Base-by-base conservation (phyloP, 768 basidiomycete species). In the Phlebiopsis gigantea region DNA sequence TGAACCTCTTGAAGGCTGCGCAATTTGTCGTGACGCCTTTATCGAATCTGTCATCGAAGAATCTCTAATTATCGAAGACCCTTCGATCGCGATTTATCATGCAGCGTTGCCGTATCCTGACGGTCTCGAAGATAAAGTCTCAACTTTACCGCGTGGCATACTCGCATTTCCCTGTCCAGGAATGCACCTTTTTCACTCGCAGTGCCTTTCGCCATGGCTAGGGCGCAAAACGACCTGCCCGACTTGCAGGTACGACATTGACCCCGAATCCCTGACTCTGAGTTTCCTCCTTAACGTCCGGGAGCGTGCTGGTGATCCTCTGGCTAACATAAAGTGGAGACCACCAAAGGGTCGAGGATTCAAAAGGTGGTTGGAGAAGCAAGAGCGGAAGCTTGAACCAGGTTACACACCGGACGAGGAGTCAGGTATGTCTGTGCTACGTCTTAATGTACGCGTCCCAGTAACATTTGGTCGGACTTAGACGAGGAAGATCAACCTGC, bases 131-230 rank as follows among this genome's bases (percentile, higher is more conserved):
- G 47, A 24, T 5, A n/a, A 17, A n/a, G 29, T 3, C 24, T 45
- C 24, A 25, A 9, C 26, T 46, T 7, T 12, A 42, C 1, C 45
- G 39, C 2, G 34, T 41, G 41, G 70, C 67, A 80, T 91, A 41
- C 81, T 91, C 22, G 73, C 83, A 1, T 79, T 92, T 14, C 88
- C 90, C 2, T 92, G 90, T 64, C 80, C 87, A 2, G 67, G 67
- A 9, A 65, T 63, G 55, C 90, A 92, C 66, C 79, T 90, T 45
- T 92, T 90, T 73, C 90, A 92, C 60, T 78, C 85, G 0, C 73
- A 81, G 0, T 92, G 90, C 69, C 77, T 93, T 28, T 65, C 86
- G 5, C 90, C 90, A 0, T 93, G 90, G 90, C 90, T 92, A 64
- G 81, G 88, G 7, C 75, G 85, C 57, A 86, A 88, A 64, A 90